Conservation (phyloP, 306 rosid genomes). For the Cicer chorassanicum region DNA sequence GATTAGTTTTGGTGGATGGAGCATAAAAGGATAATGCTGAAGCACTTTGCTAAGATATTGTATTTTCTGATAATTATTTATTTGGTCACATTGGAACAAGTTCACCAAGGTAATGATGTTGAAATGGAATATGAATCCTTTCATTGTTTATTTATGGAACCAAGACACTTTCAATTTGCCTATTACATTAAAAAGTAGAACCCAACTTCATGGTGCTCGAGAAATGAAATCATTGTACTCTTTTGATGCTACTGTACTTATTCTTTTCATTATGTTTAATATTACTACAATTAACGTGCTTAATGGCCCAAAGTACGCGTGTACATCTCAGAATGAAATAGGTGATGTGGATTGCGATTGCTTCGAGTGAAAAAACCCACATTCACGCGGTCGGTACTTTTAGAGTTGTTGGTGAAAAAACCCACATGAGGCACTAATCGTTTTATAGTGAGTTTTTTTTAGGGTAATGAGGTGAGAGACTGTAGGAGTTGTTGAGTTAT, state of each 20-base stretch:
- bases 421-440: too few relatives aligned
- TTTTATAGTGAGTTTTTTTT: too few relatives aligned
- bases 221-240: constrained; percentile 13
- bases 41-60: constrained; percentile 38
- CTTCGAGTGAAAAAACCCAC: too few relatives aligned
- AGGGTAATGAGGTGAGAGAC: too few relatives aligned
- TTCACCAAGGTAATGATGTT: constrained; percentile 38
- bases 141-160: background rate
- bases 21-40: constrained; percentile 50
- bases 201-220: constrained; percentile 25
- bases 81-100: constrained; percentile 39
- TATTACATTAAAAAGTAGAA: constrained; percentile 1
- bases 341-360: too few relatives aligned
- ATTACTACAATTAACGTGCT: background rate
- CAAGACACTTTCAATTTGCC: background rate
- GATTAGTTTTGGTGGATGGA: constrained; percentile 42
- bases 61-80: constrained; percentile 36
- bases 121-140: constrained; percentile 42
- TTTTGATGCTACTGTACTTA: background rate
- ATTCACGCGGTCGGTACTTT: too few relatives aligned
- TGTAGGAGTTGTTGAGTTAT: too few relatives aligned
- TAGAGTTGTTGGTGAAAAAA: too few relatives aligned
- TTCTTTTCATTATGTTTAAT: background rate
- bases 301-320: background rate
- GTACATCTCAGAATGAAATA: background rate